Conservation (phyloP, 2,329 filamentous ascomycete genomes). For the Zalaria obscura region DNA sequence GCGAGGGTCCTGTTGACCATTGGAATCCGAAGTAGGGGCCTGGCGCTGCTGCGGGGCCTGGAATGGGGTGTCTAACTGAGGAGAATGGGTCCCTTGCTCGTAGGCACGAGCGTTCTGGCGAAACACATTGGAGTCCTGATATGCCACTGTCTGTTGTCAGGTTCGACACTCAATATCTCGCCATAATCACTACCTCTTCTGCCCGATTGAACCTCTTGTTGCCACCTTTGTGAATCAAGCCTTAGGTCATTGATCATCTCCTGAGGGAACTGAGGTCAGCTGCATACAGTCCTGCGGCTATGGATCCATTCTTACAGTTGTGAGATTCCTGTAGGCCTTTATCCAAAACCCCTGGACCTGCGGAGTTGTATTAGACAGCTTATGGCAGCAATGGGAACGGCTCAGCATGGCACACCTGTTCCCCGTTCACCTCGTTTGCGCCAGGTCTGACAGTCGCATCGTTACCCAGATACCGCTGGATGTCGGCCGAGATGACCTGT, state of each 20-base stretch:
- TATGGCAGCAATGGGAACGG: conserved; percentile 8
- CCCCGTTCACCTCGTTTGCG: conserved; percentile 25
- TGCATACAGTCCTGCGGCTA: not conserved
- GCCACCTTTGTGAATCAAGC: conserved; percentile 32
- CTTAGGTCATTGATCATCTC: conserved; percentile 37
- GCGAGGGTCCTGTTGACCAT: not conserved
- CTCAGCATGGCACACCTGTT: conserved; percentile 5
- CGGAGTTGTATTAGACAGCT: conserved; percentile 7
- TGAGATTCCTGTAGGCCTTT: conserved; percentile 35
- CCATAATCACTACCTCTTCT: conserved; percentile 32
- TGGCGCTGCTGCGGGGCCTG: conserved; percentile 2
- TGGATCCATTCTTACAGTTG: conserved; percentile 24
- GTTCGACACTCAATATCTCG: conserved; percentile 19
- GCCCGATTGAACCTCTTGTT: conserved; percentile 19
- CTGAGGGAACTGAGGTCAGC: conserved; percentile 14
- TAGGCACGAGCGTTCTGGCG: conserved; percentile 23
- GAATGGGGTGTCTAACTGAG: conserved; percentile 15
- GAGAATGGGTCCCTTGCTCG: conserved; percentile 8
- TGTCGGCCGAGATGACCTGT: conserved; percentile 38
- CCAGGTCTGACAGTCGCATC: conserved; percentile 36
- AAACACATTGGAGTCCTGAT: conserved; percentile 28
- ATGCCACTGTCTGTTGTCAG: conserved; percentile 29
- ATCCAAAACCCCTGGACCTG: conserved; percentile 35
- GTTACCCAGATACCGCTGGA: conserved; percentile 35
- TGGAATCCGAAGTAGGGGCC: conserved; percentile 3